Evolutionary conservation across 2,329 filamentous ascomycete genomes (phyloP), one percentile per base, ranked within the genome.

Genomic region (Fusarium dimerum): DNA sequence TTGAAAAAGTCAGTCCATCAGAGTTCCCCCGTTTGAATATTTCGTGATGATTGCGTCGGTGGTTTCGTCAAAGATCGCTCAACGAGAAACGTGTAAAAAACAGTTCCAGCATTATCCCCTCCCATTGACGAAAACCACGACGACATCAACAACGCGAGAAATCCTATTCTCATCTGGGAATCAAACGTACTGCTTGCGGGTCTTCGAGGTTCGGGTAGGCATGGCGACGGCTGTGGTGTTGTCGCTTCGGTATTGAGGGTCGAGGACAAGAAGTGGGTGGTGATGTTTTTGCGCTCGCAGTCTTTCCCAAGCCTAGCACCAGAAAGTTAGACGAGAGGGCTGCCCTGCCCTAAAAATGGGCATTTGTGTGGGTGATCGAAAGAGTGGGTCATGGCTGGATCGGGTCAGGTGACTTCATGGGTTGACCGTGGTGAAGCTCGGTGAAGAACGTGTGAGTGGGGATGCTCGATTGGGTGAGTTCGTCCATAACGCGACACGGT

Each of bases 141-240:
- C 57, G 50, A 48, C 50, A 26, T 56, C 48, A 48, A 47, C 53
- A 53, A 62, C 52, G 13, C 32, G 10, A 15, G 32, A 36, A 36
- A 12, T 12, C 13, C 32, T 36, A 15, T 15, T 36, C 32, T 36
- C 20, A 26, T 36, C 32, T 36, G 10, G 42, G 47, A 34, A 15
- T 41, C 62, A 54, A 67, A 85, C 85, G 69, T 86, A 87, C 84
- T 86, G 86, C 84, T 89, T 90, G 79, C 87, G 82, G 77, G 87
- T 90, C 80, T 89, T 88, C 72, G 82, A 83, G 67, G 86, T 81
- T 76, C 86, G 81, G 77, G 87, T 89, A 85, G 87, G 87, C 86
- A 87, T 87, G 73, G 76, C 81, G 79, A 74, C 74, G 75, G 72
- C 70, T 70, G 70, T 69, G 68, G 68, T 74, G 70, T 71, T 73